Conservation (phyloP, 108 stramenopile species). For the Parietichytrium sp. region DNA sequence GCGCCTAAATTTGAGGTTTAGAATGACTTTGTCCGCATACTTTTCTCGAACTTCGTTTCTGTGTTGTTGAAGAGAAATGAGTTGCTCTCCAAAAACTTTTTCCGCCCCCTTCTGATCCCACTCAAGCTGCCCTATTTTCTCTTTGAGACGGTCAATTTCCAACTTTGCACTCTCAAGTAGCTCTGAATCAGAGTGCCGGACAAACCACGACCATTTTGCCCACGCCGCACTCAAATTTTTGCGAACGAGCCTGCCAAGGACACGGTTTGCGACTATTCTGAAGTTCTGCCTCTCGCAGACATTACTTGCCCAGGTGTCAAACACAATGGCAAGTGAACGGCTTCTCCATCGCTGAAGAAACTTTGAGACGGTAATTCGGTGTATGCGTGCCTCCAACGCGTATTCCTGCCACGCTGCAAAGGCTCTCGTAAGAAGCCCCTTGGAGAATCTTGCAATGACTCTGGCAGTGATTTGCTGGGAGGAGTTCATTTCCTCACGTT, state of each 20-base stretch:
- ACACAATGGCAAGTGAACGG: neutral
- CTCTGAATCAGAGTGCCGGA: neutral
- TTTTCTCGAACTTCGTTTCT: neutral
- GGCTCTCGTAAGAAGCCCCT: neutral
- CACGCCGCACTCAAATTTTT: neutral
- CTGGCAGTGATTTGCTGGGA: neutral
- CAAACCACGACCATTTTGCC: conserved; percentile 9
- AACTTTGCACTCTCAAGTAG: neutral
- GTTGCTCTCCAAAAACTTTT: neutral
- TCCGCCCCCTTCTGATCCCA: neutral
- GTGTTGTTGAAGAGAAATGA: neutral
- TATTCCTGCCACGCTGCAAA: neutral
- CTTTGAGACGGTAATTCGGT: neutral
- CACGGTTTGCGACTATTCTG: neutral
- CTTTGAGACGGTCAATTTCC: neutral
- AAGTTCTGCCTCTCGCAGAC: neutral
- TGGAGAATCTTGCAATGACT: neutral
- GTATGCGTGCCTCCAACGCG: neutral
- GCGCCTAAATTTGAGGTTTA: too few species aligned
- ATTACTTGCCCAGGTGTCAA: conserved; percentile 6
- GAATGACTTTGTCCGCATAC: neutral
- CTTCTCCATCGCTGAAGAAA: conserved; percentile 17
- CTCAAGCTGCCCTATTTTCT: neutral
- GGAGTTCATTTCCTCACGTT: neutral
- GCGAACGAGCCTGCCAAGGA: neutral